Conservation (phyloP, 2,329 filamentous ascomycete species). For the Ophiostoma sp. region DNA sequence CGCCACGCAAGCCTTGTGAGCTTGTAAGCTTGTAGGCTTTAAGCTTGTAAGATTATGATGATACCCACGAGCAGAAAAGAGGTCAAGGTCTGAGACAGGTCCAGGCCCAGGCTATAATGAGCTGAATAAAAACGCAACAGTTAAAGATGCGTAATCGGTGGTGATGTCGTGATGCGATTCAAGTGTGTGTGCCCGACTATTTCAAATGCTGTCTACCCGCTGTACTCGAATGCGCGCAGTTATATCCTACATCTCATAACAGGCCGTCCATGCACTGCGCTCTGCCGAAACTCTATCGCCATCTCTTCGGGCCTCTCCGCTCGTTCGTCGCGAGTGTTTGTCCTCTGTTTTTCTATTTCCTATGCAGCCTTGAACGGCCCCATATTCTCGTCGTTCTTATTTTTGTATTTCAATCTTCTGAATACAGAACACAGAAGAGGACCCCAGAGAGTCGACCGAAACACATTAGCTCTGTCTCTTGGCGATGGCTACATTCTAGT, state of each 20-base stretch:
- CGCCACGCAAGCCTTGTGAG: conserved; percentile 22
- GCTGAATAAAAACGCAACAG: not conserved
- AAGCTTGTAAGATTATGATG: conserved; percentile 17
- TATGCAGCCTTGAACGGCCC: not conserved
- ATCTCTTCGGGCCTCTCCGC: not conserved
- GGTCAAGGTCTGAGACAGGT: not conserved
- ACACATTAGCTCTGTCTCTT: not conserved
- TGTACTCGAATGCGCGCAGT: not conserved
- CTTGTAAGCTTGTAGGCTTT: conserved; percentile 3
- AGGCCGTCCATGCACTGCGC: not conserved
- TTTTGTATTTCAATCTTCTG: not conserved
- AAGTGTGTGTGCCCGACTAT: no score
- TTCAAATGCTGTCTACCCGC: no score
- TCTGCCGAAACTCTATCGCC: not conserved
- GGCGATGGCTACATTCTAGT: not conserved
- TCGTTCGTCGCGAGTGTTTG: not conserved
- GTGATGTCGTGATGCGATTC: not conserved
- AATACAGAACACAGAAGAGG: not conserved
- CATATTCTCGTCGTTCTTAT: not conserved
- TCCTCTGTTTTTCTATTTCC: not conserved
- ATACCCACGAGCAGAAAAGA: not conserved
- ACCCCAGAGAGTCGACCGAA: not conserved
- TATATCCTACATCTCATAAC: not conserved
- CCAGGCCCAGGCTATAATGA: not conserved
- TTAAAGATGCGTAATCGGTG: not conserved